Evolutionary conservation across 331 rosid species (phyloP).

Genomic region (Malus hybrid): DNA sequence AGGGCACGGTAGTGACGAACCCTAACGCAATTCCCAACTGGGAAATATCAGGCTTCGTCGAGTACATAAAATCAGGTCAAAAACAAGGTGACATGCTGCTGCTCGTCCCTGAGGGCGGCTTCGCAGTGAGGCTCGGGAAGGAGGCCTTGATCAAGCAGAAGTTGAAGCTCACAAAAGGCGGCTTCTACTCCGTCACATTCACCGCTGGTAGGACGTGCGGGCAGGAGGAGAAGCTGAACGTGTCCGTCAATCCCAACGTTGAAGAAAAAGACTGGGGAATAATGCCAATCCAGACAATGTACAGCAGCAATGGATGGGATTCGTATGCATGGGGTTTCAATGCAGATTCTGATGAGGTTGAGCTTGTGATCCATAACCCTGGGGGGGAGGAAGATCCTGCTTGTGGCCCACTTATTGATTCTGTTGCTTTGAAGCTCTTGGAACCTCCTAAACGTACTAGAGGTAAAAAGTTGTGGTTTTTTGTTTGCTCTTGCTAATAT

Average conservation of each 20-base stretch:
- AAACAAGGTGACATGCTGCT: slow-evolving; percentile 77
- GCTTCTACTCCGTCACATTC: slow-evolving; percentile 52
- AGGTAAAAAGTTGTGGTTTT: slow-evolving; percentile 14
- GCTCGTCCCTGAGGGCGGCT: slow-evolving; percentile 47
- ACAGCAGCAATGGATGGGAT: slow-evolving; percentile 75
- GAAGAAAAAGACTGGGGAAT: slow-evolving; percentile 54
- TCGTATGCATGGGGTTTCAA: slow-evolving; percentile 57
- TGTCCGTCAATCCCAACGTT: slow-evolving; percentile 37
- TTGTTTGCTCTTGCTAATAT: too few relatives aligned
- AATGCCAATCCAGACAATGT: slow-evolving; percentile 67
- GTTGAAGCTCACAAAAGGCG: slow-evolving; percentile 33
- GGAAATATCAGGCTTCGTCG: slow-evolving; percentile 54
- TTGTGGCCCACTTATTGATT: slow-evolving; percentile 76
- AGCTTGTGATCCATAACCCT: slow-evolving; percentile 50
- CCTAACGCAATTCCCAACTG: slow-evolving; percentile 53
- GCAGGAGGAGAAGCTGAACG: slow-evolving; percentile 62
- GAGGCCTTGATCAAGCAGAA: slow-evolving; percentile 58
- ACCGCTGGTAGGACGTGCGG: slow-evolving; percentile 65
- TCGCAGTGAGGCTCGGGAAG: slow-evolving; percentile 58
- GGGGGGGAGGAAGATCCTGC: slow-evolving; percentile 66
- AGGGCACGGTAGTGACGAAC: slow-evolving; percentile 39
- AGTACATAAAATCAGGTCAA: slow-evolving; percentile 69
- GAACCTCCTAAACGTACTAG: slow-evolving; percentile 43
- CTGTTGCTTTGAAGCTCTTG: slow-evolving; percentile 55
- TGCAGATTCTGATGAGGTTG: slow-evolving; percentile 35